Evolutionary conservation across 1,284 basidiomycete genomes (phyloP), one percentile per base, ranked within the genome.

Genomic region (Sanghuangporus sanghuang): DNA sequence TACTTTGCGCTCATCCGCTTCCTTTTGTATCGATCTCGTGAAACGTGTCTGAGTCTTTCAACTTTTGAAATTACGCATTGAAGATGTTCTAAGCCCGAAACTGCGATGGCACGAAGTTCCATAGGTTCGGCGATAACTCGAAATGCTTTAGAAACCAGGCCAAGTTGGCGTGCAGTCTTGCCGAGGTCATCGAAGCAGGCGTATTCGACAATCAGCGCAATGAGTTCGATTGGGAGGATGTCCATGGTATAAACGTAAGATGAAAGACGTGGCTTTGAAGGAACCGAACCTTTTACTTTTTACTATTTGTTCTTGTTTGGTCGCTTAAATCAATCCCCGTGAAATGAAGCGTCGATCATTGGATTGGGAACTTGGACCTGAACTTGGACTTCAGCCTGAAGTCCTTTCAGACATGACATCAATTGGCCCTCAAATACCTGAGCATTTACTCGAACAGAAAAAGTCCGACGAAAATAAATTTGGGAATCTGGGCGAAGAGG

Each of bases 341-440:
- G 40, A n/a, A n/a, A 6, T 42, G 1, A 32, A 32, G 44, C 11
- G 44, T 46, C 44, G 44, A n/a, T 46, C 44, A 46, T n/a, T n/a
- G 16, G 2, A 3, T 3, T 12, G 5, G 7, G 6, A 46, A 1
- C 16, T 18, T 46, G 44, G 6, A n/a, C 16, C 44, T 46, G 44
- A 16, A 18, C 27, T 32, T 5, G 2, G 23, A 23, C 23, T 23
- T 23, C 23, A 23, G 23, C 23, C 23, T 23, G 23, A 23, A 23
- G 23, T 23, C 23, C 27, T 3, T 18, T n/a, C 7, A 3, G n/a
- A 9, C 48, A 63, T 63, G 61, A 68, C 78, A 18, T 73, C 77
- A 61, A 82, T 85, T 64, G 83, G 85, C 12, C 85, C 85, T 38
- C 75, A 78, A 55, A 72, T 84, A 27, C 82, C 82, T 23, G 42